Base-by-base conservation (phyloP, 805 yeast species). In the Wickerhamiella occidentalis region DNA sequence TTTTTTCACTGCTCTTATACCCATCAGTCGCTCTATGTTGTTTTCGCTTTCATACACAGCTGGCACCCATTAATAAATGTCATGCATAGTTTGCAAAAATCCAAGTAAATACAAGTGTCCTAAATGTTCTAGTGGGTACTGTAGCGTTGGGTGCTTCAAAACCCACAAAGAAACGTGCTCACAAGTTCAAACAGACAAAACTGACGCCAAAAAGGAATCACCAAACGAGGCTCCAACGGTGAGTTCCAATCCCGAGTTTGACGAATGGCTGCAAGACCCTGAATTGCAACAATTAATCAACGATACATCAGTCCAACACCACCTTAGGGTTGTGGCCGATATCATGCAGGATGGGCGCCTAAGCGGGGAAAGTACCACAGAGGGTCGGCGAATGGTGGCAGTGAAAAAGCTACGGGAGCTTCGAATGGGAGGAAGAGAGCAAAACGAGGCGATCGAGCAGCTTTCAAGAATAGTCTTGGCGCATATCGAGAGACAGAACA, bases 361-460 rank as follows among this genome's bases (percentile, higher is more conserved):
- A 1, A 67, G 80, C 2, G 70, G 71, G 9, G 84, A 78, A 54
- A 64, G 66, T 19, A 69, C 71, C 17, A 51, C 62, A 8, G 85
- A 80, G 21, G 78, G 79, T 18, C 63, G 84, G 30, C 55, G 66
- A 21, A 80, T 75, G 22, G 71, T 81, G 11, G 84, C 84, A 1
- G 73, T 78, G 53, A 71, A 76, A 55, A 78, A 81, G 55, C 65
- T 85, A 8, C 69, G 76, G 6, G 77, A 76, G 48, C 64, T 85
- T 13, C 64, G 94, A 29, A 60, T 58, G 2, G 80, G 82, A 4
- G 94, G 94, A 0, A 49, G 68, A 0, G 85, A 84, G 55, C 76
- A 75, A 45, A 85, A 85, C 58, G 77, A 69, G 53, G 63, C 79
- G 21, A 77, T 85, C 3, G 88, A 83, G 60, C 90, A 82, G 55